These are phyloP conservation scores for Colletotrichum sublineola DNA, from an alignment of 2,329 filamentous ascomycete species.

Conservation along the genomic window DNA sequence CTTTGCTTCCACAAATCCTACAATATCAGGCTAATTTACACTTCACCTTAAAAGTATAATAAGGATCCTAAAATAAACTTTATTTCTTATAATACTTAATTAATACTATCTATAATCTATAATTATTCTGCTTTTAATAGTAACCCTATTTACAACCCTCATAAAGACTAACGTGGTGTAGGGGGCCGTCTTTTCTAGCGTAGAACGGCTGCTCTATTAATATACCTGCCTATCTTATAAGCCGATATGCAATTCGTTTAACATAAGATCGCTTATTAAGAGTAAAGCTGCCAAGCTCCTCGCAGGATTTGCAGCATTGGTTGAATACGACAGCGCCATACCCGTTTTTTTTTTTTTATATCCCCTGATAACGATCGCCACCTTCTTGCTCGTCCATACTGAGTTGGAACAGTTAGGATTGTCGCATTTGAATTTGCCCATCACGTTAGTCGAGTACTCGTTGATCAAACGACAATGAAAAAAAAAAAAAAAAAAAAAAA, in stretches of 20 bases:
- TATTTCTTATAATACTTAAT: no score
- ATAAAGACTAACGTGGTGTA: constrained; percentile 49
- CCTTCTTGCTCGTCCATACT: constrained; percentile 51
- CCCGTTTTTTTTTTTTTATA: constrained; percentile 44
- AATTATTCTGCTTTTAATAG: constrained; percentile 44
- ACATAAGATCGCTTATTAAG: no score
- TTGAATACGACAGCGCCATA: constrained; percentile 56
- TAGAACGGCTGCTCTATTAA: constrained; percentile 37
- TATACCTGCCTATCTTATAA: constrained; percentile 54
- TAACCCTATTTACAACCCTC: constrained; percentile 54
- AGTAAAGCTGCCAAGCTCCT: constrained; percentile 17
- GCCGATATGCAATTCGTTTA: no score
- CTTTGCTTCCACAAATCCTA: no score
- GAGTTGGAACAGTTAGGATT: constrained; percentile 45
- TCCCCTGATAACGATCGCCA: constrained; percentile 52
- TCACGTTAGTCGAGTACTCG: constrained; percentile 48
- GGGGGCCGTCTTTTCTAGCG: constrained; percentile 1
- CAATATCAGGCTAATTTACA: no score
- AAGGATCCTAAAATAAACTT: no score
- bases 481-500: no score
- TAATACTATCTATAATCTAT: no score
- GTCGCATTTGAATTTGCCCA: constrained; percentile 51
- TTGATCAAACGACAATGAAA: neutral
- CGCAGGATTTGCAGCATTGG: constrained; percentile 52
- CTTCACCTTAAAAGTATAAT: no score